Base-by-base conservation (phyloP, 495 filamentous ascomycete genomes). In the Xylaria grammica region DNA sequence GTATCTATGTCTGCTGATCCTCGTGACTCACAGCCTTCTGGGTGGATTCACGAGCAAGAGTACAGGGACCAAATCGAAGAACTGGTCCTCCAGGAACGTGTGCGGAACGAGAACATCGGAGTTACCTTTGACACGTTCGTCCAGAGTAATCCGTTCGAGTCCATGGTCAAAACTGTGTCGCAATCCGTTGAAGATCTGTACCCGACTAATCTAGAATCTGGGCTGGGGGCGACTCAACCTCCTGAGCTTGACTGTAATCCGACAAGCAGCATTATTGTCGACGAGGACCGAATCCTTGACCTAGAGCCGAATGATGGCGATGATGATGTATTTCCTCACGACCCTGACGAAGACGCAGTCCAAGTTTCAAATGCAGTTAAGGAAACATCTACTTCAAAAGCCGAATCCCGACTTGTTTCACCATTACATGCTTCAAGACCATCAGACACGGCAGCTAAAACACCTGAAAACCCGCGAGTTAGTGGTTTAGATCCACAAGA, bases 31-130 rank as follows among this genome's bases (percentile, higher is more conserved):
- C 78, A 87, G 40, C 82, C 83, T 57, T 85, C 85, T 22, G 88
- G 87, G 5, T 99, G 95, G 95, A 89, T 97, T 24, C 93, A 97
- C 69, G 93, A 97, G 76, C 90, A 91, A 62, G 93, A 97, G 63
- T 93, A 89, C 72, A 82, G 84, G 24, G 79, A 87, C 32, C 81
- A 89, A 70, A 77, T 93, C 1, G 73, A 81, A 46, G 74, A 78
- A 20, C 79, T 94, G 34, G 83, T 89, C 19, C 67, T 74, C 0
- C 79, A 91, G 36, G 95, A 97, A 74, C 82, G 75, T 58, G 72
- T 65, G 22, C 79, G 81, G 30, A 81, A 77, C 44, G 78, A 84
- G 55, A 80, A 76, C 0, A 71, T 68, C 19, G 74, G 79, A 0
- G 40, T 86, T 0, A 79, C 77, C 5, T 93, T 97, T 66, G 85